phyloP scores from a whole-genome alignment of 192 early-diverging fungal species.

The Coemansia sp. region DNA sequence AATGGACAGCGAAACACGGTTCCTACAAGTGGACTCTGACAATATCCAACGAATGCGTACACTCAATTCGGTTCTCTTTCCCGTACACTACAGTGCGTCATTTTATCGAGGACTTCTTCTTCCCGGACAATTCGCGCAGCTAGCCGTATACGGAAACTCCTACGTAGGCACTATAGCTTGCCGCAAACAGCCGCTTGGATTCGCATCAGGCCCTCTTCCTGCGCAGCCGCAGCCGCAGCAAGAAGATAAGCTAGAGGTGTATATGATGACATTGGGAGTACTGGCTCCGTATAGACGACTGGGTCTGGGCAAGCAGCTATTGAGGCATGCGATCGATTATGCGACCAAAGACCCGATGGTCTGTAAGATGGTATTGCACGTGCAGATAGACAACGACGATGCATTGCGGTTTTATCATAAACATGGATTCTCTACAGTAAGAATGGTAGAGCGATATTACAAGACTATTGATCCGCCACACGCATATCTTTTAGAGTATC shows the following conservation, averaged over 20 bases:
- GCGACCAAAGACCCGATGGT: slow-evolving; percentile 55
- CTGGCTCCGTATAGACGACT: slow-evolving; percentile 80
- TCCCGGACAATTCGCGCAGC: slow-evolving; percentile 70
- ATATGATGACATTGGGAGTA: slow-evolving; percentile 95
- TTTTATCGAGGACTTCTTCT: slow-evolving; percentile 79
- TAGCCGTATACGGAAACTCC: slow-evolving; percentile 65
- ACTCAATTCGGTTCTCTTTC: slow-evolving; percentile 82
- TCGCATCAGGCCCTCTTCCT: slow-evolving; percentile 21
- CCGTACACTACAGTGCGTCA: slow-evolving; percentile 76
- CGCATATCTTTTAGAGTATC: slow-evolving; percentile 67
- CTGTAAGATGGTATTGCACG: slow-evolving; percentile 75
- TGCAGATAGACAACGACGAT: slow-evolving; percentile 79
- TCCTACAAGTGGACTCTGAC: slow-evolving; percentile 28
- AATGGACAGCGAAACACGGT: background rate
- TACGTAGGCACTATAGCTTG: slow-evolving; percentile 88
- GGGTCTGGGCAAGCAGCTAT: slow-evolving; percentile 70
- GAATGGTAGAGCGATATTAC: slow-evolving; percentile 76
- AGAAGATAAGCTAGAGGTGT: slow-evolving; percentile 51
- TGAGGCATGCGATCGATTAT: slow-evolving; percentile 58
- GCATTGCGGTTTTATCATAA: slow-evolving; percentile 84
- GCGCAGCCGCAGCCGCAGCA: slow-evolving; percentile 5
- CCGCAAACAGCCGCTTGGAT: slow-evolving; percentile 65
- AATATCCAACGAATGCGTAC: slow-evolving; percentile 71
- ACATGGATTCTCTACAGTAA: slow-evolving; percentile 68
- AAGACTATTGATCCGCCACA: slow-evolving; percentile 80